A percentile compares a stretch with the other conserved stretches of the same genome.
Evolutionary conservation across 495 filamentous ascomycete genomes (phyloP).

Genomic region (Hypomontagnella submonticulosa): DNA sequence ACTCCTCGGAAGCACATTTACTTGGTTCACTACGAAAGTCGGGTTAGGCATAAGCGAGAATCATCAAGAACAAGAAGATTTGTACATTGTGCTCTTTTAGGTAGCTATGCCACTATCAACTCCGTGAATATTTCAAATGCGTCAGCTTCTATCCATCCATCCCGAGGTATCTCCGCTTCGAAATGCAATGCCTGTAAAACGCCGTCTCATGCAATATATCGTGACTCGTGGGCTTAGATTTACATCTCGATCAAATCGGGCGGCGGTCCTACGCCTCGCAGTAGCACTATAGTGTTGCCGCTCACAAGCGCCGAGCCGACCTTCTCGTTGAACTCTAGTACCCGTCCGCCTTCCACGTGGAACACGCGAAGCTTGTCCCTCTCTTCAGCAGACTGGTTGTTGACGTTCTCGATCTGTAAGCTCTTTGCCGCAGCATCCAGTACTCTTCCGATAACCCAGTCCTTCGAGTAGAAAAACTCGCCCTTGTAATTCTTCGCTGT

Average conservation of each 20-base stretch:
- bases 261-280: slow-evolving; percentile 80
- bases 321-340: slow-evolving; percentile 88
- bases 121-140: slow-evolving; percentile 17
- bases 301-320: slow-evolving; percentile 73
- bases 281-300: slow-evolving; percentile 89
- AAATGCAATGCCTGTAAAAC: slow-evolving; percentile 37
- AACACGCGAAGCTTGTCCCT: slow-evolving; percentile 84
- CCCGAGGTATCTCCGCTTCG: slow-evolving; percentile 32
- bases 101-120: slow-evolving; percentile 18
- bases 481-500: slow-evolving; percentile 79
- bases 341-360: slow-evolving; percentile 87
- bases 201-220: slow-evolving; percentile 38
- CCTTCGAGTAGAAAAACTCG: slow-evolving; percentile 83
- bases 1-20: slow-evolving; percentile 11
- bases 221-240: slow-evolving; percentile 22
- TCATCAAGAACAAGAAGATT: background rate
- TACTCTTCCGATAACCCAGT: slow-evolving; percentile 89
- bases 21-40: slow-evolving; percentile 9
- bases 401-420: slow-evolving; percentile 85
- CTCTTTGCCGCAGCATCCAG: slow-evolving; percentile 87
- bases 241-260: slow-evolving; percentile 59
- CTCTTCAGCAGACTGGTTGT: slow-evolving; percentile 82
- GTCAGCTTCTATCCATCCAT: background rate
- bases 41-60: background rate
- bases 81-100: slow-evolving; percentile 11